Evolutionary conservation across 352 stramenopile species (phyloP).

Genomic region (Pythium rishiriense): DNA sequence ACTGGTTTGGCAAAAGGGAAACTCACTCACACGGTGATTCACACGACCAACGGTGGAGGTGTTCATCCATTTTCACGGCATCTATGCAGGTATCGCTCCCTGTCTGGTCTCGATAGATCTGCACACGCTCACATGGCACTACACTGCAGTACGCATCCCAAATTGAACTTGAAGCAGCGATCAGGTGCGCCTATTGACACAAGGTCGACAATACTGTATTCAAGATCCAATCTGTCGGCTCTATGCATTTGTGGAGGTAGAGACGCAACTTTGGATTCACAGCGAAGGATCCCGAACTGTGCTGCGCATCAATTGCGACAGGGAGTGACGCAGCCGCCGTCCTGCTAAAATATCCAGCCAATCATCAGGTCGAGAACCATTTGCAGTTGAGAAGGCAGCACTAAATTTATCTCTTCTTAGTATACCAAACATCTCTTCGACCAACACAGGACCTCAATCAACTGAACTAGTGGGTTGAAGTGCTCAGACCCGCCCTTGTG

Average conservation of each 20-base stretch:
- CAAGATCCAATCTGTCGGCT: not conserved
- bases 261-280: too few relatives aligned
- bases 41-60: too few relatives aligned
- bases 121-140: too few relatives aligned
- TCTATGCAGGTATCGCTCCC: too few relatives aligned
- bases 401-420: not conserved
- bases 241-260: too few relatives aligned
- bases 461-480: conserved; percentile 9
- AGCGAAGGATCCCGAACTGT: not conserved
- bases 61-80: too few relatives aligned
- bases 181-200: not conserved
- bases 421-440: too few relatives aligned
- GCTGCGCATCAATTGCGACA: not conserved
- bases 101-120: too few relatives aligned
- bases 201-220: not conserved
- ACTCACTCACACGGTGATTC: too few relatives aligned
- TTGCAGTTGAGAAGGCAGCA: not conserved
- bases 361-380: not conserved
- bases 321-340: not conserved
- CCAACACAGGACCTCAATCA: not conserved
- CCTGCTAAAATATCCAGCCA: not conserved
- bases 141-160: too few relatives aligned
- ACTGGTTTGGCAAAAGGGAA: too few relatives aligned
- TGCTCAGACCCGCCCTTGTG: not conserved
- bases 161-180: not conserved